These are phyloP conservation scores for Camellia japonica DNA, from an alignment of 148 eudicot species.

Conservation along the genomic window DNA sequence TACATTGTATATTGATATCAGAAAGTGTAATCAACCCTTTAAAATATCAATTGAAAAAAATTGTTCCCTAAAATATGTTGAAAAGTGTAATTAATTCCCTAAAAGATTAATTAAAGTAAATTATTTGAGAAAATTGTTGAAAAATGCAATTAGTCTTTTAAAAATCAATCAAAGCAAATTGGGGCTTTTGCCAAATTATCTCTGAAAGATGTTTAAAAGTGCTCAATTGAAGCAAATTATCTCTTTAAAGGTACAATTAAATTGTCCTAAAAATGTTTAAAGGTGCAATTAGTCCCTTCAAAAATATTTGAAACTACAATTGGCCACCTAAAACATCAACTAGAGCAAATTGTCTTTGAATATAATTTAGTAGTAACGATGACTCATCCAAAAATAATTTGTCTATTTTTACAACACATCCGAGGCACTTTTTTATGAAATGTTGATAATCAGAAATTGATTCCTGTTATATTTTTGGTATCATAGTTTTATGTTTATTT, in stretches of 20 bases:
- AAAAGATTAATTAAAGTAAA: no score
- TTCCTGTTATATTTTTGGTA: no score
- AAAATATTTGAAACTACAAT: no score
- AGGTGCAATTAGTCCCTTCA: background rate
- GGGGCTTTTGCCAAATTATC: background rate
- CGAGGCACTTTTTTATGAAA: background rate
- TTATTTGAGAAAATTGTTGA: background rate
- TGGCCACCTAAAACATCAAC: background rate
- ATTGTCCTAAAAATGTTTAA: no score
- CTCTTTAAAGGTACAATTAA: background rate
- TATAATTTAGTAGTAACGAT: background rate
- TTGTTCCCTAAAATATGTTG: background rate
- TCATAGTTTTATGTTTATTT: background rate
- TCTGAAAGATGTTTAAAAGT: background rate
- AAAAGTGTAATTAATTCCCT: background rate
- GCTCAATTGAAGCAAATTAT: background rate
- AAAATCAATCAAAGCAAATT: background rate
- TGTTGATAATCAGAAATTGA: background rate
- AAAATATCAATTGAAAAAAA: background rate
- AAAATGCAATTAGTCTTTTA: no score
- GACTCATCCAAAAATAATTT: background rate
- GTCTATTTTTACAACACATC: no score
- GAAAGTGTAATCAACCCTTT: no score
- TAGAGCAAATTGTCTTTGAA: no score
- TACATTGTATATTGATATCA: no score